These are phyloP conservation scores for Rhynchosporium secalis DNA, from an alignment of 2,329 filamentous ascomycete species.

Conservation along the genomic window DNA sequence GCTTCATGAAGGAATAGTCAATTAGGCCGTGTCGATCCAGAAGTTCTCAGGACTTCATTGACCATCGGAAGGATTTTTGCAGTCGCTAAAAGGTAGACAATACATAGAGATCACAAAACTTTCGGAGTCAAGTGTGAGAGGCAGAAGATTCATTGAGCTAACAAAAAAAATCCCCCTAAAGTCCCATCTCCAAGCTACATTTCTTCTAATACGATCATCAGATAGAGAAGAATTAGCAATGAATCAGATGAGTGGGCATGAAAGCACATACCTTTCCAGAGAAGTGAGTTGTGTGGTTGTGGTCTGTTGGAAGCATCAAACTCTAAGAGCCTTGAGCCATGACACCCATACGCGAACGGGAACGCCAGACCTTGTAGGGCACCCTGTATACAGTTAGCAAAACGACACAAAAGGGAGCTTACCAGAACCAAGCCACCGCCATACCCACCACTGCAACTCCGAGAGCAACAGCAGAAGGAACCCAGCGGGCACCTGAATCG, in stretches of 20 bases:
- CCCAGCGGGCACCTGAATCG: conserved; percentile 4
- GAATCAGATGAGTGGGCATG: neutral
- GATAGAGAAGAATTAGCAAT: neutral
- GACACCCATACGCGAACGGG: neutral
- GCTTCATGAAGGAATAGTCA: too few species aligned
- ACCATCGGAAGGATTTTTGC: too few species aligned
- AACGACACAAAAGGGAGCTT: neutral
- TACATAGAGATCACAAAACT: too few species aligned
- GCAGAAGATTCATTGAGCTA: too few species aligned
- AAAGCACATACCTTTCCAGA: neutral
- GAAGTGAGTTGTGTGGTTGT: neutral
- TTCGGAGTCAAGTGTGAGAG: too few species aligned
- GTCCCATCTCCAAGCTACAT: too few species aligned
- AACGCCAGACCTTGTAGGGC: conserved; percentile 5
- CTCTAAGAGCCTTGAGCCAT: neutral
- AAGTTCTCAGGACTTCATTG: too few species aligned
- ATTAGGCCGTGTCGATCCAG: too few species aligned
- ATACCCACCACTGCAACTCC: neutral
- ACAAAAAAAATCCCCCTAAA: too few species aligned
- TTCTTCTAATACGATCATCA: neutral
- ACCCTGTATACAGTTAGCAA: neutral
- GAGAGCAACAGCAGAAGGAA: conserved; percentile 1
- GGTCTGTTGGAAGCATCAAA: conserved; percentile 6
- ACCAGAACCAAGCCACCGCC: neutral
- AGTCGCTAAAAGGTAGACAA: too few species aligned